Evolutionary conservation across 108 stramenopile species (phyloP), one percentile per base, ranked within the genome.

Genomic region (Pseudonitzschia multistriata): DNA sequence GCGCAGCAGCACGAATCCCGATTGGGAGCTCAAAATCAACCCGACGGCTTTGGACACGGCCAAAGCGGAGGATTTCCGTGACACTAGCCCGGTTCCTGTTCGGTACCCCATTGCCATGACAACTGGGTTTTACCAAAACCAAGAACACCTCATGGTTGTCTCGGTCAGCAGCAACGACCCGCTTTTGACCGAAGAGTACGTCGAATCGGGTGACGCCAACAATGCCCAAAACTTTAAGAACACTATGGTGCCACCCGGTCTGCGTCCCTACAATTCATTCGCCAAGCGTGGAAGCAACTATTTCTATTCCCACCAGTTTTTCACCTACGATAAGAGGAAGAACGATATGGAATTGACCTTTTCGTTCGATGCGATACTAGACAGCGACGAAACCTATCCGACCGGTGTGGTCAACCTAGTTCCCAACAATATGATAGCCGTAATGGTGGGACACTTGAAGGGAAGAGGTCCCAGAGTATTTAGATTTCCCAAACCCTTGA

Each of bases 21-120:
- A 59, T 0, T 59, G 57, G 57, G 11, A 13, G 13, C 31, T 55
- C 7, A 27, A 55, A 30, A 24, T 55, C 19, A 7, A 4, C 3
- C 30, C 54, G 4, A 25, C 25, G 35, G 33, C 14, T 15, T 2
- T 11, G 13, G 14, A 29, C 8, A 29, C 55, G 22, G 11, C 7
- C 31, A 33, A 29, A 3, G 5, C 19, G 57, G 57, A 59, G 27
- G 27, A 29, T 29, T 49, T 17, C 7, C 22, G 24, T 8, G 22
- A 2, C 15, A 10, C 21, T 2, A 5, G 3, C 7, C 22, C 21
- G 30, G 30, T 55, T 5, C 54, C 54, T 13, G 19, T 59, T 19
- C 57, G 57, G 13, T 59, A 33, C 11, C 57, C 57, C 3, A n/a
- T 59, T 10, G 57, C 57, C 57, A 59, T 59, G 57, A 36, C 22